Base-by-base conservation (phyloP, 1,139 yeast species). In the Candida tropicalis region DNA sequence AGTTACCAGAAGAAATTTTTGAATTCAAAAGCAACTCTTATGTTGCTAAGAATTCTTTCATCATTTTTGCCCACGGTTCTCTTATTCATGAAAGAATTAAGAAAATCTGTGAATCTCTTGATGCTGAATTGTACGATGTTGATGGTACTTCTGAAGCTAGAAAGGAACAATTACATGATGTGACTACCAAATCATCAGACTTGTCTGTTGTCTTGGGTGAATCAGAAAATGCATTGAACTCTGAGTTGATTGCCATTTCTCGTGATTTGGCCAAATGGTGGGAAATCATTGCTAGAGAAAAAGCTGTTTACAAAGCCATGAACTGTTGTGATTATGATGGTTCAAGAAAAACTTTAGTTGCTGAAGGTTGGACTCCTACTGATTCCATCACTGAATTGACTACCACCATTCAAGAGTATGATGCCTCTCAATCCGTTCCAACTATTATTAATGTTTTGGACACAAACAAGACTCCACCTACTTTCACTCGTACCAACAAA, bases 341-440 rank as follows among this genome's bases (percentile, higher is more conserved):
- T 39, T 74, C 80, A 23, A 81, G 91, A 62, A 76, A 77, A 56
- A 76, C 82, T 22, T 70, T 86, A 49, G 74, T 84, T 36, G 87
- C 84, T 12, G 93, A 86, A 68, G 95, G 93, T 25, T 87, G 95
- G 95, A 70, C 84, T 12, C 93, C 95, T 43, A 71, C 78, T 2
- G 79, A 79, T 46, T 88, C 83, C 47, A 63, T 73, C 31, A 62
- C 63, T 13, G 56, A 56, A 32, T 69, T 73, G 48, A 66, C 66
- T 17, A 45, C 55, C n/a, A 58, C 74, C 12, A 60, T 72, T 35
- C 68, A 66, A 48, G 55, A 53, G 15, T 55, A 63, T 28, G 58
- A 54, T 26, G 56, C 63, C 29, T 59, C 60, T 16, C 66, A 59
- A 28, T 81, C 80, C 41, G 72, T 85, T 29, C 88, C 91, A 24